Percentiles rank a stretch among this genome's conserved stretches.
phyloP scores from a whole-genome alignment of 75 land plant genomes.

The Pinus albicaulis region DNA sequence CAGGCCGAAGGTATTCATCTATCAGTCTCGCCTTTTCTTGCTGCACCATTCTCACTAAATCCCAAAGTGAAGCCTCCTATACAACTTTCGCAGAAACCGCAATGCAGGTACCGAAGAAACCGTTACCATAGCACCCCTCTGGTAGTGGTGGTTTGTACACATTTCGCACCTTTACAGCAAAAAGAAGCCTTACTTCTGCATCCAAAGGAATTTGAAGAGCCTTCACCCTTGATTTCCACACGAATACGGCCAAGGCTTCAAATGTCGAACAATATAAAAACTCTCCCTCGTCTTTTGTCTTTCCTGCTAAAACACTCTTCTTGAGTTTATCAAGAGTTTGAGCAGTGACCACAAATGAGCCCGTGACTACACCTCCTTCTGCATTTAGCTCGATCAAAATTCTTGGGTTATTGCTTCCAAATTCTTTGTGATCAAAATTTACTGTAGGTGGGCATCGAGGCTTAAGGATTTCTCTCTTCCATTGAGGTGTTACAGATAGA shows the following conservation, averaged over 20 bases:
- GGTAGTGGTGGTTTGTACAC: background rate
- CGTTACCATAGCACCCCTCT: background rate
- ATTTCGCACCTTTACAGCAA: background rate
- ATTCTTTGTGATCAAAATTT: background rate
- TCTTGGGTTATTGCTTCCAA: background rate
- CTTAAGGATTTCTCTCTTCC: background rate
- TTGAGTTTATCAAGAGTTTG: background rate
- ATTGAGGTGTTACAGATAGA: slow-evolving; percentile 4
- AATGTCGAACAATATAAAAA: background rate
- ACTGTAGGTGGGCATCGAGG: background rate
- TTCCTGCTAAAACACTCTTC: background rate
- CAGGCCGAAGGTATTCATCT: background rate
- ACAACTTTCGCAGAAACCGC: background rate
- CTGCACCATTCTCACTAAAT: background rate
- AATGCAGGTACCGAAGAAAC: background rate
- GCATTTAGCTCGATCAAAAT: background rate
- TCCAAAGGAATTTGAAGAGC: background rate
- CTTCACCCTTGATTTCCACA: slow-evolving; percentile 8
- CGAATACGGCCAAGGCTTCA: slow-evolving; percentile 10
- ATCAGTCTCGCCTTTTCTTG: background rate
- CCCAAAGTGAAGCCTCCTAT: background rate
- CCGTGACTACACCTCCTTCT: background rate
- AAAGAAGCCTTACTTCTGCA: background rate
- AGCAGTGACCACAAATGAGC: background rate
- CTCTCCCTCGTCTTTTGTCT: background rate